phyloP scores from a whole-genome alignment of 768 basidiomycete species.

The Hericium rajendrae region DNA sequence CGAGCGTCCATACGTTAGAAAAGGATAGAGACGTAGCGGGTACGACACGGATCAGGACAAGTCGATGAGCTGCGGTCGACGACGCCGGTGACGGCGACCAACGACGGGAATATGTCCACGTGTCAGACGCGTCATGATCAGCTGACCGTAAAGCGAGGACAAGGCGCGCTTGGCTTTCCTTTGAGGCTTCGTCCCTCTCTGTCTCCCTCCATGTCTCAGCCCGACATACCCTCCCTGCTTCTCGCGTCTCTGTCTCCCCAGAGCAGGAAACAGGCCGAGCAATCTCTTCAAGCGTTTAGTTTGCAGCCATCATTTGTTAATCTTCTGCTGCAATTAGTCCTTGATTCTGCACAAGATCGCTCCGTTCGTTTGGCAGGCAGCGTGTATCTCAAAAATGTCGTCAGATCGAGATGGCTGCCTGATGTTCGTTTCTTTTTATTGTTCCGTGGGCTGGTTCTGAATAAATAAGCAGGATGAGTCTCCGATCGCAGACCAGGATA shows the following conservation, averaged over 20 bases:
- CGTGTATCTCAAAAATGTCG: conserved; percentile 87
- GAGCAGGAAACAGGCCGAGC: conserved; percentile 75
- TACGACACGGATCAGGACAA: too few relatives aligned
- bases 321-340: conserved; percentile 69
- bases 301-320: conserved; percentile 69
- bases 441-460: conserved; percentile 1
- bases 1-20: too few relatives aligned
- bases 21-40: too few relatives aligned
- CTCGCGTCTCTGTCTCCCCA: conserved; percentile 60
- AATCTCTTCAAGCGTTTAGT: conserved; percentile 57
- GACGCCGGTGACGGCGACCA: too few relatives aligned
- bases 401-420: conserved; percentile 73
- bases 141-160: neutral
- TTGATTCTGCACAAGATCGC: conserved; percentile 54
- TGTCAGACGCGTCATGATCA: neutral
- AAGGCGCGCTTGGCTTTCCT: neutral
- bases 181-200: neutral
- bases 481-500: conserved; percentile 64
- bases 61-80: too few relatives aligned
- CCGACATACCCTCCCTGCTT: conserved; percentile 61
- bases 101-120: neutral
- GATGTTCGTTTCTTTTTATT: conserved; percentile 44
- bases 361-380: conserved; percentile 75
- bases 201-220: conserved; percentile 31
- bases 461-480: conserved; percentile 47